phyloP scores from a whole-genome alignment of 805 yeast species.

The Dipodascus geniculatus region DNA sequence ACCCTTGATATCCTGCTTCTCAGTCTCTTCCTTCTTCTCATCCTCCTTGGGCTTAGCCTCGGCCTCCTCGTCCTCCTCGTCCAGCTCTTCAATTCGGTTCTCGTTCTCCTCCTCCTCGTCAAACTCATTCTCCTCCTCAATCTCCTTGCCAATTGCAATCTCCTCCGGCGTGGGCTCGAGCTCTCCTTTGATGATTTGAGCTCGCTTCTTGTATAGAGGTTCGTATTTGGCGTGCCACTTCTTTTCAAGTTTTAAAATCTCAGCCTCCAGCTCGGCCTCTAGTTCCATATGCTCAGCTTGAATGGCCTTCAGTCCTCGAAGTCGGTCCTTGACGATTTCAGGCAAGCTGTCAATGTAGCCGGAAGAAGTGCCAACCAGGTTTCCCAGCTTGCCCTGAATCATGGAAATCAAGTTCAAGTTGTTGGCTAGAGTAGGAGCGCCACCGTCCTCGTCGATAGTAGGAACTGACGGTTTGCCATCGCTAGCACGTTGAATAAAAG shows the following conservation, averaged over 20 bases:
- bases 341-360: conserved; percentile 80
- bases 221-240: conserved; percentile 59
- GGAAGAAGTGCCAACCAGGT: conserved; percentile 72
- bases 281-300: conserved; percentile 70
- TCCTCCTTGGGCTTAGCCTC: conserved; percentile 33
- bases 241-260: conserved; percentile 75
- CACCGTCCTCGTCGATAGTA: conserved; percentile 59
- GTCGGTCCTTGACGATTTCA: conserved; percentile 56
- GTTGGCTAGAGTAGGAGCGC: conserved; percentile 42
- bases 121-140: conserved; percentile 43
- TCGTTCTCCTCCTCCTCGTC: conserved; percentile 34
- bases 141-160: conserved; percentile 62
- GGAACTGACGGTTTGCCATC: conserved; percentile 34
- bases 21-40: conserved; percentile 30
- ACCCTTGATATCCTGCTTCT: conserved; percentile 42
- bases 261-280: conserved; percentile 87
- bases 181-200: conserved; percentile 57
- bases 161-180: conserved; percentile 71
- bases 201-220: conserved; percentile 68
- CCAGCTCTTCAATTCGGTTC: conserved; percentile 31
- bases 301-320: conserved; percentile 69
- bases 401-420: conserved; percentile 75
- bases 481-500: conserved; percentile 39
- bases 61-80: conserved; percentile 21
- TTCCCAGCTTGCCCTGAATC: conserved; percentile 82